phyloP scores from a whole-genome alignment of 2,329 filamentous ascomycete species.

The Exophiala dermatitidis region DNA sequence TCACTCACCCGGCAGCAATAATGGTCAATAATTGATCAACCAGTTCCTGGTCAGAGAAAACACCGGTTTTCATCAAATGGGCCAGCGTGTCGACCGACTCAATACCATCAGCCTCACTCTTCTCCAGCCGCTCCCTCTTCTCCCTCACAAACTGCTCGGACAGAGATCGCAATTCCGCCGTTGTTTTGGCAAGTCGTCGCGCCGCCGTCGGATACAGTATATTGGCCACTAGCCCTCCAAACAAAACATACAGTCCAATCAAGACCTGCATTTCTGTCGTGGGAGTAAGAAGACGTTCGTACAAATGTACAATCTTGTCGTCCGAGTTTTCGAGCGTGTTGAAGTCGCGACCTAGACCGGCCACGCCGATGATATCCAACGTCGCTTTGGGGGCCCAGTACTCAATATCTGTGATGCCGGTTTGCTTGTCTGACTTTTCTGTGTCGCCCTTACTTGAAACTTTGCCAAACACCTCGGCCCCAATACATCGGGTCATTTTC shows the following conservation, averaged over 20 bases:
- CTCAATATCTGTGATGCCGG: slow-evolving; percentile 43
- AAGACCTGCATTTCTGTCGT: slow-evolving; percentile 47
- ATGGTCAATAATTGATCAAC: slow-evolving; percentile 86
- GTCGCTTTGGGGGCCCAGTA: slow-evolving; percentile 56
- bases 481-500: slow-evolving; percentile 58
- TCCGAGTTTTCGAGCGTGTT: slow-evolving; percentile 55
- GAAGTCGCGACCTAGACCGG: slow-evolving; percentile 65
- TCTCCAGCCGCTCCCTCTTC: slow-evolving; percentile 30
- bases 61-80: slow-evolving; percentile 67
- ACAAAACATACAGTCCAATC: slow-evolving; percentile 54
- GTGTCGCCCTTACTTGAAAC: slow-evolving; percentile 20
- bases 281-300: slow-evolving; percentile 49
- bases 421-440: slow-evolving; percentile 26
- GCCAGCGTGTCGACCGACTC: slow-evolving; percentile 62
- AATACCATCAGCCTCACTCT: slow-evolving; percentile 36
- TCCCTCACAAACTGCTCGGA: slow-evolving; percentile 34
- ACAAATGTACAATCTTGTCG: slow-evolving; percentile 52
- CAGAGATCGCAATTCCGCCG: slow-evolving; percentile 33
- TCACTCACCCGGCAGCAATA: slow-evolving; percentile 55
- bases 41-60: slow-evolving; percentile 68
- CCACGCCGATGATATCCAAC: slow-evolving; percentile 62
- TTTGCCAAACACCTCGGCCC: slow-evolving; percentile 32
- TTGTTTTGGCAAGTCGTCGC: slow-evolving; percentile 34
- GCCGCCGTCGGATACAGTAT: slow-evolving; percentile 28
- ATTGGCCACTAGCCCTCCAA: slow-evolving; percentile 38